Percentiles rank a stretch among this genome's conserved stretches.
Evolutionary conservation across 176 grass and related monocot genomes (phyloP).

Genomic region (Triticum turgidum): DNA sequence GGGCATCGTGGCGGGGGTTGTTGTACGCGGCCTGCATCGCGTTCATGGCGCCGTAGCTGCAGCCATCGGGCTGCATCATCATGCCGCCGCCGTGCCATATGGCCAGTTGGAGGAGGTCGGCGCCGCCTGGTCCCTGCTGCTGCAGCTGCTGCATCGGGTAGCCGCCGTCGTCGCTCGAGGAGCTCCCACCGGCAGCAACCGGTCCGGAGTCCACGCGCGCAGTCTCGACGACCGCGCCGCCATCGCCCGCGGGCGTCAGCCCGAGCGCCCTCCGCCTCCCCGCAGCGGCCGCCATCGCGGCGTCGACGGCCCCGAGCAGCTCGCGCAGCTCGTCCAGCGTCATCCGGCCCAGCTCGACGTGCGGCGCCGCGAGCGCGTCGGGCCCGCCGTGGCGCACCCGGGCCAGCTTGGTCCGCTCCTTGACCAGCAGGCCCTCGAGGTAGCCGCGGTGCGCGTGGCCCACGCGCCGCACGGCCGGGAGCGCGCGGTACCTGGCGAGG

Average conservation of each 20-base stretch:
- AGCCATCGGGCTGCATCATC: neutral
- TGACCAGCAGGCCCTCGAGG: neutral
- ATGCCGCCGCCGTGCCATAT: neutral
- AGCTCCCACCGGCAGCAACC: neutral
- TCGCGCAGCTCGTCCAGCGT: neutral
- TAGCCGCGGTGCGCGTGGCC: slow-evolving; percentile 16
- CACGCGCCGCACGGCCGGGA: slow-evolving; percentile 5
- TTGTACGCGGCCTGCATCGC: neutral
- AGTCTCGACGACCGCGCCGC: neutral
- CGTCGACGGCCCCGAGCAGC: slow-evolving; percentile 31
- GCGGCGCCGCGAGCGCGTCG: neutral
- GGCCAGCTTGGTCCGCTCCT: slow-evolving; percentile 28
- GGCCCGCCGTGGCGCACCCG: neutral
- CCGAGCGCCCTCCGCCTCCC: slow-evolving; percentile 5
- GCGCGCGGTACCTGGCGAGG: slow-evolving; percentile 29
- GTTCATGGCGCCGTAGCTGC: neutral
- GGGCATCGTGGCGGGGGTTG: neutral
- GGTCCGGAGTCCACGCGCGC: neutral
- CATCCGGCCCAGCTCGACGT: neutral
- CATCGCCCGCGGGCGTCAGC: neutral
- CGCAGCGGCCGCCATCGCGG: neutral
- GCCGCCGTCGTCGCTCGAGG: neutral
- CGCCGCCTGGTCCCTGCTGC: neutral
- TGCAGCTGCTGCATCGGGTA: neutral
- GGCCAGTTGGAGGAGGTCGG: neutral